Evolutionary conservation across 192 early-diverging fungal species (phyloP).

Genomic region (Cladochytrium replicatum): DNA sequence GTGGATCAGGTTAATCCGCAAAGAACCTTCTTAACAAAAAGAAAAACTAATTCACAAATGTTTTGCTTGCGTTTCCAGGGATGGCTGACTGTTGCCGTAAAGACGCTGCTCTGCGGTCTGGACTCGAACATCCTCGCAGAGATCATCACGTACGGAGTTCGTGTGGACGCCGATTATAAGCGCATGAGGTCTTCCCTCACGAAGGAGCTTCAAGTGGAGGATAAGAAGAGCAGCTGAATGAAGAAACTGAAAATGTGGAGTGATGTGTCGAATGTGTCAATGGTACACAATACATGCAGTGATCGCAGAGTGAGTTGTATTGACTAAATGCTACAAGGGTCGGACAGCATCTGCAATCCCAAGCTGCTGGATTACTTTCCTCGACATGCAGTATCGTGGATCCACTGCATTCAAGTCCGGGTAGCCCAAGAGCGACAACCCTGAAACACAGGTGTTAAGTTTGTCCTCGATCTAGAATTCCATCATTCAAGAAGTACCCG

Average conservation of each 20-base stretch:
- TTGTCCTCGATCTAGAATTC: background rate
- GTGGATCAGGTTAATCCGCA: conserved; percentile 47
- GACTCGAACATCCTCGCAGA: conserved; percentile 51
- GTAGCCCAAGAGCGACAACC: conserved; percentile 77
- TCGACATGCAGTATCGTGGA: conserved; percentile 77
- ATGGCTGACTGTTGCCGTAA: conserved; percentile 31
- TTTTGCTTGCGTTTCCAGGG: too few relatives aligned
- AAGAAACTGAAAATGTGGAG: too few relatives aligned
- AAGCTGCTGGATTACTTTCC: conserved; percentile 18
- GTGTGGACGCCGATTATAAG: conserved; percentile 36
- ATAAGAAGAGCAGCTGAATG: too few relatives aligned
- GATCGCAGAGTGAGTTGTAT: too few relatives aligned
- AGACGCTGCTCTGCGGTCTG: conserved; percentile 36
- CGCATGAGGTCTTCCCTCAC: too few relatives aligned
- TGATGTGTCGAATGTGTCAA: too few relatives aligned
- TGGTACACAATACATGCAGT: too few relatives aligned
- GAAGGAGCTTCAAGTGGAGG: too few relatives aligned
- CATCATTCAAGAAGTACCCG: conserved; percentile 34
- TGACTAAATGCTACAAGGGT: too few relatives aligned
- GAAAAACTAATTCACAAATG: too few relatives aligned
- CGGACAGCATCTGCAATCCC: too few relatives aligned
- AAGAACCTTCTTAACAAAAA: too few relatives aligned
- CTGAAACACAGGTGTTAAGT: conserved; percentile 7
- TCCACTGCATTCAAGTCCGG: conserved; percentile 65
- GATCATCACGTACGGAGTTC: conserved; percentile 35